Evolutionary conservation across 148 eudicot species (phyloP), one percentile per base, ranked within the genome.

Genomic region (Arbutus unedo): DNA sequence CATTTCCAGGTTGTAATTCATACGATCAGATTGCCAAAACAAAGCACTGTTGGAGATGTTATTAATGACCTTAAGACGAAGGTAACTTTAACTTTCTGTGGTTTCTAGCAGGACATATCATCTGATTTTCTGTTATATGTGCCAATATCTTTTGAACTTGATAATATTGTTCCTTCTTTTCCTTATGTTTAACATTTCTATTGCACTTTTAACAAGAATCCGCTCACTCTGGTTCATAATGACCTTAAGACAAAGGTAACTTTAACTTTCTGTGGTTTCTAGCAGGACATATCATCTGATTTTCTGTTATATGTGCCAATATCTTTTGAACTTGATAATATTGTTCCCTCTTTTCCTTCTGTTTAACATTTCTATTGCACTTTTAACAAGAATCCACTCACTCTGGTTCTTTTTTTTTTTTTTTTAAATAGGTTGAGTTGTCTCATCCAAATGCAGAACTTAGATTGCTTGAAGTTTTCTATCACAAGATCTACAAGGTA

Each of bases 21-120:
- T 85, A 91, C 89, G 79, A 84, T 95, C 79, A 89, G 98, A 87
- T 85, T 95, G 88, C 95, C 97, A 18, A 95, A 91, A 82, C 97
- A 89, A 84, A 90, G 95, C 84, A 95, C 95, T 71, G 98, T 95
- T 15, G 95, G 92, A 79, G 98, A 95, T 88, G 95, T 93, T 74
- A 86, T 95, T 77, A 85, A 85, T 85, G 98, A 92, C 81, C 89
- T 93, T 19, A 95, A 93, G 92, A 84, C 91, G 74, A 93, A 89
- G 86, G 86, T 84, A 71, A 53, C 14, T n/a, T 4, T 71, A 48
- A 9, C 38, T 6, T 79, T 49, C 16, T 62, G 45, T 62, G 53
- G 16, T 60, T 79, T 59, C 71, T 23, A 60, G 25, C 53, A 7
- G 48, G 23, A 8, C 55, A 49, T 75, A 25, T 21, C 50, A 44